phyloP scores from a whole-genome alignment of 1,284 basidiomycete genomes.

The Ustilago trichophora region DNA sequence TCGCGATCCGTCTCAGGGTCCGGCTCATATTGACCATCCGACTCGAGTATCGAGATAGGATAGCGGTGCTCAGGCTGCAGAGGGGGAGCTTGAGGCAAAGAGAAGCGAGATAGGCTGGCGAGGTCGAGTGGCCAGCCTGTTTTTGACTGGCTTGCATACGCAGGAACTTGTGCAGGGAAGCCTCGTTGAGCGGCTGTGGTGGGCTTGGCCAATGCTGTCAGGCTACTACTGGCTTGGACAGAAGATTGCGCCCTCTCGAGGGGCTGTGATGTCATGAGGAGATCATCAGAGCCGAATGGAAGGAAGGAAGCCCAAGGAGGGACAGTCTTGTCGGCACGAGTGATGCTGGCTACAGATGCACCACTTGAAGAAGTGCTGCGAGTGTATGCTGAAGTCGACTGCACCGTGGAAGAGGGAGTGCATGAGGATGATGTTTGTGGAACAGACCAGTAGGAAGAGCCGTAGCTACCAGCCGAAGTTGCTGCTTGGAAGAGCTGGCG shows the following conservation, averaged over 20 bases:
- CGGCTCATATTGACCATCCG: conserved; percentile 11
- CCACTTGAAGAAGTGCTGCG: background rate
- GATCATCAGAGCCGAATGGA: background rate
- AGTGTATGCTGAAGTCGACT: too few species aligned
- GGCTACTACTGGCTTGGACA: background rate
- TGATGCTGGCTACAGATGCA: too few species aligned
- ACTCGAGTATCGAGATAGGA: conserved; percentile 11
- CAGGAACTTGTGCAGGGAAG: background rate
- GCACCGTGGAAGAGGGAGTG: too few species aligned
- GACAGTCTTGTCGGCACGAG: background rate
- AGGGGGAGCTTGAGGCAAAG: conserved; percentile 27
- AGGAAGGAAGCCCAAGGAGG: background rate
- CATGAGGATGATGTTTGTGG: too few species aligned
- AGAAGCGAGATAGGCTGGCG: background rate
- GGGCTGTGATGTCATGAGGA: background rate
- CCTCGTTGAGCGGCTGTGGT: background rate
- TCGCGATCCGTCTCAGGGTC: conserved; percentile 23
- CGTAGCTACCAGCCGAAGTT: background rate
- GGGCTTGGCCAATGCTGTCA: too few species aligned
- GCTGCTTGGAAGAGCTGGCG: background rate
- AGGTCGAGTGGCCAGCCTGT: conserved; percentile 2
- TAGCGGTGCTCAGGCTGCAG: conserved; percentile 32
- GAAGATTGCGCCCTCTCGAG: background rate
- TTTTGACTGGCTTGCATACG: background rate
- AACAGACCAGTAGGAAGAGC: background rate